These are phyloP conservation scores for Rhododendron williamsianum DNA, from an alignment of 148 eudicot species.

Conservation along the genomic window DNA sequence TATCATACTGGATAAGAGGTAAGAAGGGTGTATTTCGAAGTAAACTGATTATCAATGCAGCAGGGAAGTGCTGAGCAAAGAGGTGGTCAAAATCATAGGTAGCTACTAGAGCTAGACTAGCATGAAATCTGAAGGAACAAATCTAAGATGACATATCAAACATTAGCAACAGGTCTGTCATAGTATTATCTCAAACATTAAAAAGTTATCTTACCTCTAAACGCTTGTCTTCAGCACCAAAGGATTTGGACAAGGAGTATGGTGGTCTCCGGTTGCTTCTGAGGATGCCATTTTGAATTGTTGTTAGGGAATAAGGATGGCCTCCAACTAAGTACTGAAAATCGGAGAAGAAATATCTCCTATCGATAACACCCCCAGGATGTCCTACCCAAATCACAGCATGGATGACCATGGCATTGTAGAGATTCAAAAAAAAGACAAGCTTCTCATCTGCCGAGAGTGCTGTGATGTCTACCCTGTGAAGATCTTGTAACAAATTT, in stretches of 20 bases:
- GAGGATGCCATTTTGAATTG: constrained; percentile 74
- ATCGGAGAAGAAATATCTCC: constrained; percentile 66
- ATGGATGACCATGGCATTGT: constrained; percentile 89
- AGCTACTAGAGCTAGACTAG: not conserved
- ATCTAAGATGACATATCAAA: not conserved
- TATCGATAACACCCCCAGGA: constrained; percentile 72
- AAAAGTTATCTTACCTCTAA: constrained; percentile 46
- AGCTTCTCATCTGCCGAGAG: constrained; percentile 65
- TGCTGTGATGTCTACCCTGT: constrained; percentile 50
- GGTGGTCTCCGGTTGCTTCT: constrained; percentile 85
- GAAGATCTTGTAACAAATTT: constrained; percentile 67
- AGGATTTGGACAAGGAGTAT: constrained; percentile 67
- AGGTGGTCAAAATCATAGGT: not conserved
- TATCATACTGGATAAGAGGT: not conserved
- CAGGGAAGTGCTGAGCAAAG: not conserved
- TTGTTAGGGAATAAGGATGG: constrained; percentile 55
- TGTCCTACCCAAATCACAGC: constrained; percentile 72
- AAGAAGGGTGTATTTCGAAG: not conserved
- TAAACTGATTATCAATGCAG: not conserved
- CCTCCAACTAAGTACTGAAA: constrained; percentile 85
- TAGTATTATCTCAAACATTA: not conserved
- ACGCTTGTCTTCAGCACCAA: constrained; percentile 62
- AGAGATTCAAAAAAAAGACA: constrained; percentile 79
- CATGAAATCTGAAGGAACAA: not conserved
- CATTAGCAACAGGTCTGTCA: not conserved